Base-by-base conservation (phyloP, 2,329 filamentous ascomycete genomes). In the Mollisiaceae sp. region DNA sequence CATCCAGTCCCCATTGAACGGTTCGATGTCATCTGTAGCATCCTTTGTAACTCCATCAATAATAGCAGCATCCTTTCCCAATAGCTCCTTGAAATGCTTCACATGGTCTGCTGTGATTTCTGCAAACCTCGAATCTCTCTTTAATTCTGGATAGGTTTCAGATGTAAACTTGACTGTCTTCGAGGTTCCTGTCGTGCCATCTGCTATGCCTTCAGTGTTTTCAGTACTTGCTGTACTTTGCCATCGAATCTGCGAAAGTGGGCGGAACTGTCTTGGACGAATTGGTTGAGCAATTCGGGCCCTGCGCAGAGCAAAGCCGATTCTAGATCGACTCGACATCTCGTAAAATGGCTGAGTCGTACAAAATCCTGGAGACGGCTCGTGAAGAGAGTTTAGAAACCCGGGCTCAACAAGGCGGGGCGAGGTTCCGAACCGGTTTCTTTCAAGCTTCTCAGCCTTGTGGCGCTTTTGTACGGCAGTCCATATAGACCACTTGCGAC, bases 1-100 rank as follows among this genome's bases (percentile, higher is more conserved):
- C 94, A 99, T 97, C 95, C 96, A 99, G 81, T 99, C 95, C 76
- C 89, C 88, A 79, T 99, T 99, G 85, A 93, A 99, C 8, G 91
- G 86, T 77, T 95, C 92, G 70, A 98, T 85, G 76, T 98, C 95
- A 73, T 92, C 91, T 2, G 84, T 81, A 15, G 88, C 88, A 78
- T 94, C 88, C 71, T 87, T 79, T 3, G 88, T 92, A 62, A 97
- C 85, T 59, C 92, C 92, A 76, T 97, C 94, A 67, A 98, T 87
- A 60, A 97, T 84, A 1, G 93, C 93, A 41, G 91, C 91, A 41
- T 90, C 87, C 58, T 86, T 85, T 63, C 93, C 92, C 39, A 99
- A 85, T n/a, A 97, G 80, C 22, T 87, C 82, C 77, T 90, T 89
- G 84, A 99, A 97, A 80, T 87, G 89, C 58, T 87, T 83, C 62